Percentiles rank a stretch among this genome's conserved stretches.
Conservation (phyloP, 352 stramenopile genomes). For the Elongisporangium senticosum region DNA sequence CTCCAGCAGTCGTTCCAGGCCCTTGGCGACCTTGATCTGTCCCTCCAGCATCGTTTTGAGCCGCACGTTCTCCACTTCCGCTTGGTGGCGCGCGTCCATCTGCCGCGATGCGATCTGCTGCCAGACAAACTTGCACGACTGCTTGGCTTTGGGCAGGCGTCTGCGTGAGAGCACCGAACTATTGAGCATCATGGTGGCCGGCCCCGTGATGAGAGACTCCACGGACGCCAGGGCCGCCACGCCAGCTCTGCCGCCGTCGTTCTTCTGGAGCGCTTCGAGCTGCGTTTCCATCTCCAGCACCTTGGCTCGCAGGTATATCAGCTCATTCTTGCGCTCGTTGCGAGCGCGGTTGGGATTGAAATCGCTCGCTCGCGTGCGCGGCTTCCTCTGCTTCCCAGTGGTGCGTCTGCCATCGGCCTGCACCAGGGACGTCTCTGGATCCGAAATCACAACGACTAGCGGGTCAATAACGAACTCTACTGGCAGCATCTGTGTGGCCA, state of each 20-base stretch:
- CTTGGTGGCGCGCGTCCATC: slow-evolving; percentile 32
- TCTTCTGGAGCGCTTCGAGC: slow-evolving; percentile 18
- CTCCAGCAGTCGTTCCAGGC: slow-evolving; percentile 15
- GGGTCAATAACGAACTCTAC: no score
- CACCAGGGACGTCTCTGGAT: no score
- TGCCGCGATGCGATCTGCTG: slow-evolving; percentile 36
- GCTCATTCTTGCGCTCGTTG: slow-evolving; percentile 25
- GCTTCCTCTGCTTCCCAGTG: slow-evolving; percentile 6
- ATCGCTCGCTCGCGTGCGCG: slow-evolving; percentile 7
- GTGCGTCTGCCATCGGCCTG: no score
- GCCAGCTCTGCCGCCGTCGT: not conserved
- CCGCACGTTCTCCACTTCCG: slow-evolving; percentile 42
- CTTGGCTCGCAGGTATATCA: slow-evolving; percentile 22
- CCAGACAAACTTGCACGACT: slow-evolving; percentile 14
- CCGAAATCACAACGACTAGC: no score
- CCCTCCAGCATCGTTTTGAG: slow-evolving; percentile 30
- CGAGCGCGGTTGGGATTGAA: slow-evolving; percentile 27
- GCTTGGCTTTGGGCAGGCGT: not conserved
- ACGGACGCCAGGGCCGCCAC: not conserved
- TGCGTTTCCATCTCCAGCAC: slow-evolving; percentile 24
- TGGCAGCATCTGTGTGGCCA: no score
- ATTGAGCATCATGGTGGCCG: no score
- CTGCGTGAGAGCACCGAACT: not conserved
- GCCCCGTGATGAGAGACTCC: slow-evolving; percentile 3
- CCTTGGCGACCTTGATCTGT: slow-evolving; percentile 15